These are phyloP conservation scores for Phyllachora maydis DNA, from an alignment of 2,329 filamentous ascomycete species.

Conservation along the genomic window DNA sequence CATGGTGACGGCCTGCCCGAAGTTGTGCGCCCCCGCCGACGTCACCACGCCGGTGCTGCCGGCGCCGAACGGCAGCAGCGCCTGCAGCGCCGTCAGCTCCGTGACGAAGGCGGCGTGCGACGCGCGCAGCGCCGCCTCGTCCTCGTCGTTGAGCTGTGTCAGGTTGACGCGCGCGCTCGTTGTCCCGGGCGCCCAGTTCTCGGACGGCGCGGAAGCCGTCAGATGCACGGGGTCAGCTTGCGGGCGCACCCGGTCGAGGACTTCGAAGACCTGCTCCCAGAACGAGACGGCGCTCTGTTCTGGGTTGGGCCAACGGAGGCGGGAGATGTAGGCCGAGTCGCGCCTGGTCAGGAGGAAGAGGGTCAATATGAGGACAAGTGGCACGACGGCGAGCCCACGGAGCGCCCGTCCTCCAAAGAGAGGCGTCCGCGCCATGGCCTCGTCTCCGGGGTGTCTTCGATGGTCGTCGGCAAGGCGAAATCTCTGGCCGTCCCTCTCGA, in stretches of 20 bases:
- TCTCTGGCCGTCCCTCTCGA: too few species aligned
- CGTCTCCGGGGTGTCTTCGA: too few species aligned
- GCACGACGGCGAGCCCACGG: too few species aligned
- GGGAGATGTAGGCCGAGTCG: too few species aligned
- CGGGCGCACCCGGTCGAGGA: not conserved
- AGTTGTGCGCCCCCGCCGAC: not conserved
- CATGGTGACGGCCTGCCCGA: slow-evolving; percentile 10
- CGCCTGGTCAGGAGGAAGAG: too few species aligned
- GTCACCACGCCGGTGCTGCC: not conserved
- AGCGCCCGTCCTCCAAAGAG: too few species aligned
- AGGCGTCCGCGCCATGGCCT: too few species aligned
- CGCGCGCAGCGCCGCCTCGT: not conserved
- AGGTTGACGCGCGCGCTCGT: not conserved
- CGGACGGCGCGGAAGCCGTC: too few species aligned
- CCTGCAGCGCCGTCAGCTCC: not conserved
- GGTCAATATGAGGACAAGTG: too few species aligned
- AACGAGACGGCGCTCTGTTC: too few species aligned
- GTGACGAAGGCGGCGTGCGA: not conserved
- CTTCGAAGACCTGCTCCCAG: not conserved
- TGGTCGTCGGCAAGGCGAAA: too few species aligned
- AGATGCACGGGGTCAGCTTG: not conserved
- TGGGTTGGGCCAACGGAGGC: too few species aligned
- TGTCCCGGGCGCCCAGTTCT: not conserved
- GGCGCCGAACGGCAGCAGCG: not conserved
- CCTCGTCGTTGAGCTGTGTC: not conserved